Evolutionary conservation across 176 grass and related monocot genomes (phyloP), one percentile per base, ranked within the genome.

Genomic region (Lolium perenne): DNA sequence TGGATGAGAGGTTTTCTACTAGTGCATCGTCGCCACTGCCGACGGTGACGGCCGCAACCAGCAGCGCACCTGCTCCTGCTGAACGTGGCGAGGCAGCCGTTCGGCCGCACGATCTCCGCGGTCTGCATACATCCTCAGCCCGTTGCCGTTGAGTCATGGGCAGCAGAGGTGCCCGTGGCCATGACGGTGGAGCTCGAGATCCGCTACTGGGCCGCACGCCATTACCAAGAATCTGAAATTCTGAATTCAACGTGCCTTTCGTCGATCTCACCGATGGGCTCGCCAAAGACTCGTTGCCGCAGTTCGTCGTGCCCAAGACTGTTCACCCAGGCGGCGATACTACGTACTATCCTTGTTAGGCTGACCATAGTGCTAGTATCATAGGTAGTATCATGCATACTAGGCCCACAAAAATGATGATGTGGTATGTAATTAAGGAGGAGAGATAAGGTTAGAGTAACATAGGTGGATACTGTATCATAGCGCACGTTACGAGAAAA

Each of bases 21-120:
- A n/a, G n/a, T n/a, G n/a, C n/a, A n/a, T 85, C 14, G 35, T 85
- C 74, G 18, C 69, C 38, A 2, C 69, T 9, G 47, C 76, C 40
- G 38, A 3, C 71, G n/a, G 70, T 18, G 62, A 68, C 17, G 45
- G 69, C 5, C 0, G 16, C 51, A 22, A 46, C n/a, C 21, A 16
- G 40, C 55, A 47, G 54, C 41, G 54, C 41, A 60, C 81, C 22
- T 74, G n/a, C 71, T 83, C 9, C 51, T 73, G 14, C 68, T 83
- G 16, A 73, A 73, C 13, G 38, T 83, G 53, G 43, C 3, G 38
- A 16, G 68, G 38, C 38, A 73, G 53, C 14, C 53, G 35, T 56
- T 83, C 25, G 67, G 67, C 38, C 13, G 51, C 54, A 25, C 68
- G 4, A 29, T 83, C 68, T 26, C 53, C 0, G 21, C 56, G 21